Conservation (phyloP, 2,329 filamentous ascomycete species). For the Fusarium xyrophilum region DNA sequence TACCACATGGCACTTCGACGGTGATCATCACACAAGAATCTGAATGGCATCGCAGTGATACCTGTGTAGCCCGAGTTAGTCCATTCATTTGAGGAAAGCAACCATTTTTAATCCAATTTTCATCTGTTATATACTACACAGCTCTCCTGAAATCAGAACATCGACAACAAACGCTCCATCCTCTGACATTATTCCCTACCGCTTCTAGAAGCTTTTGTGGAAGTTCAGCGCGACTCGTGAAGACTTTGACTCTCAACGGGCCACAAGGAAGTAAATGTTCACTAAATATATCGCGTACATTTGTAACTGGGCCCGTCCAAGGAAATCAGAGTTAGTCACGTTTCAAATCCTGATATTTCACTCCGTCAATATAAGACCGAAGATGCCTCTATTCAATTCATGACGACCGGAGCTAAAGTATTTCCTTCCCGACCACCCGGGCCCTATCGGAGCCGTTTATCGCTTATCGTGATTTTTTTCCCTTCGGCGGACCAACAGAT, state of each 20-base stretch:
- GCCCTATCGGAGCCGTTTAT: slow-evolving; percentile 33
- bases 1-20: slow-evolving; percentile 39
- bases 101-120: neutral
- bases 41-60: neutral
- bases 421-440: slow-evolving; percentile 34
- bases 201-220: slow-evolving; percentile 13
- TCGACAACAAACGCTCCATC: neutral
- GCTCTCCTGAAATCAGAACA: too few species aligned
- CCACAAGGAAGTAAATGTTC: neutral
- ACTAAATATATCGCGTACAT: neutral
- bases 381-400: neutral
- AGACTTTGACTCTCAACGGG: neutral
- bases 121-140: neutral
- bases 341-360: neutral
- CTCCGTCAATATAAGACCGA: neutral
- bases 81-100: neutral
- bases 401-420: slow-evolving; percentile 27
- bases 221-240: neutral
- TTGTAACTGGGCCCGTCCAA: neutral
- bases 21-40: slow-evolving; percentile 2
- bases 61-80: neutral
- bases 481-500: slow-evolving; percentile 18
- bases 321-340: neutral
- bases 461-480: slow-evolving; percentile 33
- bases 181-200: neutral